A percentile compares a stretch with the other conserved stretches of the same genome.
phyloP scores from a whole-genome alignment of 2,329 filamentous ascomycete genomes.

The Scytalidium sp. region DNA sequence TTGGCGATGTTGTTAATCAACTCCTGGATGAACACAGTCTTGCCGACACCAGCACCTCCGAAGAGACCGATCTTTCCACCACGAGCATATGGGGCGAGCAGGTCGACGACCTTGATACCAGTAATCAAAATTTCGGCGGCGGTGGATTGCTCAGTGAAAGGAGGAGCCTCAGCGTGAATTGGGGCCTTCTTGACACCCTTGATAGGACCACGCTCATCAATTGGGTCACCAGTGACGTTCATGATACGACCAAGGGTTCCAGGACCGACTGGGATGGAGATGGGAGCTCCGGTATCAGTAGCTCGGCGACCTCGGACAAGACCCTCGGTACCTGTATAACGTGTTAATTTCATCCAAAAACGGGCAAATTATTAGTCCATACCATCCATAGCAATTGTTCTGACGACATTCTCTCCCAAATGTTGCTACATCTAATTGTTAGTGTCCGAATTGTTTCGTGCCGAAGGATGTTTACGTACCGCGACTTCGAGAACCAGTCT shows the following conservation, averaged over 20 bases:
- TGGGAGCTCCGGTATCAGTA: constrained; percentile 87
- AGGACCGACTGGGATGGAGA: constrained; percentile 92
- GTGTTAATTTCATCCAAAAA: constrained; percentile 19
- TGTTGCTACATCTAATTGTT: constrained; percentile 73
- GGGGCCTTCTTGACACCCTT: constrained; percentile 84
- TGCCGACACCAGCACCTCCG: constrained; percentile 99
- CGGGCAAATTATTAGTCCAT: constrained; percentile 36
- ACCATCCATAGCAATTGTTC: constrained; percentile 99
- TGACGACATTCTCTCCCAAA: constrained; percentile 97
- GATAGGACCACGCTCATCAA: constrained; percentile 98
- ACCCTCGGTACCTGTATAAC: constrained; percentile 86
- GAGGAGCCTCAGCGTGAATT: constrained; percentile 92
- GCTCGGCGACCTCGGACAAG: constrained; percentile 88
- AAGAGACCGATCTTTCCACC: constrained; percentile 99
- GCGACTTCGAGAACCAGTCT: constrained; percentile 96
- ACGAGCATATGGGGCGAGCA: constrained; percentile 98
- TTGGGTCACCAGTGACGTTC: constrained; percentile 99
- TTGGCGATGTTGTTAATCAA: constrained; percentile 99
- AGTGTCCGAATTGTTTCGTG: constrained; percentile 24
- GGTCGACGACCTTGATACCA: constrained; percentile 99
- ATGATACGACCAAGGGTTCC: constrained; percentile 97
- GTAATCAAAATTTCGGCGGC: constrained; percentile 94
- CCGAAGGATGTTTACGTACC: constrained; percentile 54
- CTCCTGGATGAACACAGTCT: constrained; percentile 99
- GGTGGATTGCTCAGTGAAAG: constrained; percentile 94